Base-by-base conservation (phyloP, 192 early-diverging fungal genomes). In the Coemansia pectinata region DNA sequence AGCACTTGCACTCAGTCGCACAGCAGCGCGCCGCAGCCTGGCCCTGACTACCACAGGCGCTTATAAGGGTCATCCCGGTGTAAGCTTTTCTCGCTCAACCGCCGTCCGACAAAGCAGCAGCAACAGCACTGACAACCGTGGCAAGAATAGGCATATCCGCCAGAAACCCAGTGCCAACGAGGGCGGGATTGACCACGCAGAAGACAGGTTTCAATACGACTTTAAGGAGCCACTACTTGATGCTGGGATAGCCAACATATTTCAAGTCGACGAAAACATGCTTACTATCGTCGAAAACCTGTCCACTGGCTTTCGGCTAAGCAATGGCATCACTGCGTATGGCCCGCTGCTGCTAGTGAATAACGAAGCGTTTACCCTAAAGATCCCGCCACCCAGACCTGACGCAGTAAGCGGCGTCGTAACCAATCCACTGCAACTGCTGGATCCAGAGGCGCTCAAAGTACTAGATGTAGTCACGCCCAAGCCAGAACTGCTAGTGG, bases 201-300 rank as follows among this genome's bases (percentile, higher is more conserved):
- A 68, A 19, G 69, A 71, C 25, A 40, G 69, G 10, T 67, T 73
- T 15, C 66, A 78, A 17, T 83, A 83, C 70, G 81, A 83, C 65
- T 78, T 83, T 73, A 83, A 83, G n/a, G 81, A 70, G 62, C 81
- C 81, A 19, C 44, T 59, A 21, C 66, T 83, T 0, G 81, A 83
- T 27, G 76, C 81, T 4, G 81, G 81, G 23, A 66, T 83, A 19
- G 76, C 76, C 66, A 83, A 83, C 47, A 74, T 83, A 3, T 83
- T 75, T 45, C 72, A 70, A 41, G 58, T 59, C 8, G 72, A 77
- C 66, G 69, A 70, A 11, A 72, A 69, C 62, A 69, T 65, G 64
- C 29, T 83, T 5, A 71, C 61, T 33, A 65, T 83, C 7, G 36
- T 44, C 8, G 72, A 75, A 14, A 75, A 33, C 39, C 63, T 83